Evolutionary conservation across 352 stramenopile genomes (phyloP).

Genomic region (Peronospora farinosa): DNA sequence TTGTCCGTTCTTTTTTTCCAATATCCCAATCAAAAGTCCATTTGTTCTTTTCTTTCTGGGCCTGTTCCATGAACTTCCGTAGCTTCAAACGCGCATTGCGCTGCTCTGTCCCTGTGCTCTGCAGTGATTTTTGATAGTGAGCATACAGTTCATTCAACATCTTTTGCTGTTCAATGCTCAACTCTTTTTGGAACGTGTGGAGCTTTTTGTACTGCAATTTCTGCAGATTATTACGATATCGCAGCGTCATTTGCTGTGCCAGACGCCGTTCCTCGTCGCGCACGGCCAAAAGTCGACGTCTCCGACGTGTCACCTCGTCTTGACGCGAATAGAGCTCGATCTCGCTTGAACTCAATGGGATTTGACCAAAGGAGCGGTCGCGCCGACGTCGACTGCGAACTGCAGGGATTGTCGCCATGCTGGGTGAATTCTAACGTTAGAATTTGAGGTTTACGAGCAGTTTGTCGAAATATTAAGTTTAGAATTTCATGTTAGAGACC

Average conservation of each 20-base stretch:
- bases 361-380: conserved; percentile 27
- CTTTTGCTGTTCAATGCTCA: conserved; percentile 30
- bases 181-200: conserved; percentile 19
- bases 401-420: neutral
- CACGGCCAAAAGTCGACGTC: conserved; percentile 47
- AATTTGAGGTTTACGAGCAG: too few species aligned
- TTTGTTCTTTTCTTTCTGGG: conserved; percentile 47
- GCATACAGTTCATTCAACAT: conserved; percentile 41
- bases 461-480: neutral
- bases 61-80: conserved; percentile 44
- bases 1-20: conserved; percentile 27
- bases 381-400: conserved; percentile 5
- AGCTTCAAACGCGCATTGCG: conserved; percentile 53
- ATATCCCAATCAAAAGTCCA: conserved; percentile 40
- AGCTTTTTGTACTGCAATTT: conserved; percentile 39
- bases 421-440: neutral
- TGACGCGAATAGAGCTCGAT: conserved; percentile 49
- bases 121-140: conserved; percentile 53
- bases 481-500: neutral
- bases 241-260: conserved; percentile 60
- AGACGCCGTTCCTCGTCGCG: conserved; percentile 53
- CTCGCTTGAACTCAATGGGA: conserved; percentile 62
- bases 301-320: conserved; percentile 48
- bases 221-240: conserved; percentile 61
- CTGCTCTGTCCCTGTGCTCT: conserved; percentile 56